Conservation (phyloP, 371 early-diverging fungal genomes). For the Lichtheimia ramosa region DNA sequence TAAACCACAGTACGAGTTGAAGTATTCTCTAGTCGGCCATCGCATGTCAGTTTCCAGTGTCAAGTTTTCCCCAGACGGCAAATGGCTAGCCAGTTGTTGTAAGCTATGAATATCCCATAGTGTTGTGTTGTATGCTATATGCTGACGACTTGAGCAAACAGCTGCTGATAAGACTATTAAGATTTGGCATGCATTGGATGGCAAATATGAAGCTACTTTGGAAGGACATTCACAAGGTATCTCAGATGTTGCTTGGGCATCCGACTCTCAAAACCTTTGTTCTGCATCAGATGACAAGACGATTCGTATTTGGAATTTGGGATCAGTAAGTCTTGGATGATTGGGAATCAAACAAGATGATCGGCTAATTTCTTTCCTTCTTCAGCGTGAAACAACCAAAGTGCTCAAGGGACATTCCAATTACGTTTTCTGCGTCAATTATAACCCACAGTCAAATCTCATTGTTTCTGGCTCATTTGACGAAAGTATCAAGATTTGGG, state of each 20-base stretch:
- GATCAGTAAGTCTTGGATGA: constrained; percentile 51
- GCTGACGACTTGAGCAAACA: constrained; percentile 11
- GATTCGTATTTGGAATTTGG: constrained; percentile 87
- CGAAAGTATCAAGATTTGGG: constrained; percentile 95
- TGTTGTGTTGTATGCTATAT: neutral
- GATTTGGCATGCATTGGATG: constrained; percentile 90
- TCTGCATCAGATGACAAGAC: constrained; percentile 96
- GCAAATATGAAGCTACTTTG: constrained; percentile 82
- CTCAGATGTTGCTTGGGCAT: constrained; percentile 96
- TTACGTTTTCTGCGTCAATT: constrained; percentile 97
- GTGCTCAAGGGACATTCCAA: constrained; percentile 90
- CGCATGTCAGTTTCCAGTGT: constrained; percentile 93
- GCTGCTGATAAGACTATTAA: constrained; percentile 91
- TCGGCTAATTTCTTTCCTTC: neutral
- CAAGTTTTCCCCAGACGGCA: constrained; percentile 97
- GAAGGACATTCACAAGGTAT: constrained; percentile 93
- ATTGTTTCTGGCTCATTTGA: constrained; percentile 98
- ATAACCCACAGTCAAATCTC: constrained; percentile 89
- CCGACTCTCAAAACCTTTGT: constrained; percentile 85
- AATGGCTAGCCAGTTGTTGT: constrained; percentile 94
- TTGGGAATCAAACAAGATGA: neutral
- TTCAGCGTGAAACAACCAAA: constrained; percentile 72
- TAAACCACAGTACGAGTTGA: constrained; percentile 86
- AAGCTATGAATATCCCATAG: constrained; percentile 28
- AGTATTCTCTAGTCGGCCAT: constrained; percentile 90